Conservation (phyloP, 768 basidiomycete species). For the Coprinellus aureogranulatus region DNA sequence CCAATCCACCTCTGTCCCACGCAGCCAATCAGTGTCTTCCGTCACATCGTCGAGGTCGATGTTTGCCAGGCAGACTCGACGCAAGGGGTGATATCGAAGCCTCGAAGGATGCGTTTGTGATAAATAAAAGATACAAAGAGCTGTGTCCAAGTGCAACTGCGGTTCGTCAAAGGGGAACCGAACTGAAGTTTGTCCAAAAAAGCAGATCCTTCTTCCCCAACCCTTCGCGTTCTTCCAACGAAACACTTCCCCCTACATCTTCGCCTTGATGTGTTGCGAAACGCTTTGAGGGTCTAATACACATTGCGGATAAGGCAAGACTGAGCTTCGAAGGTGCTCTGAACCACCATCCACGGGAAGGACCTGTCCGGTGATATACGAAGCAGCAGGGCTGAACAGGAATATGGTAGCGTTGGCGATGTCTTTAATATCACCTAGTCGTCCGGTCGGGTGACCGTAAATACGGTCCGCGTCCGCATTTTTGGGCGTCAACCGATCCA, state of each 20-base stretch:
- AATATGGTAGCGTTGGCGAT: slow-evolving; percentile 72
- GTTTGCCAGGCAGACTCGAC: not conserved
- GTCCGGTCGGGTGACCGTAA: slow-evolving; percentile 37
- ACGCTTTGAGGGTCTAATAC: slow-evolving; percentile 61
- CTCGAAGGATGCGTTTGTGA: not conserved
- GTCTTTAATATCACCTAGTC: slow-evolving; percentile 58
- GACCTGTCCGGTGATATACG: slow-evolving; percentile 75
- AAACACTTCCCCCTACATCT: slow-evolving; percentile 29
- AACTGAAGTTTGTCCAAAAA: not conserved
- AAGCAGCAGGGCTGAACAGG: slow-evolving; percentile 78
- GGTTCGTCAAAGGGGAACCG: no score
- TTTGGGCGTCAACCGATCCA: slow-evolving; percentile 51
- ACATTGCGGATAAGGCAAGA: slow-evolving; percentile 60
- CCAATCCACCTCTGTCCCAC: not conserved
- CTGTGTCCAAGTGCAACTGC: no score
- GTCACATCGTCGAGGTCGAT: not conserved
- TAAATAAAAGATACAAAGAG: no score
- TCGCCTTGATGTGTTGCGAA: slow-evolving; percentile 50
- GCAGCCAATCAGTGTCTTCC: not conserved
- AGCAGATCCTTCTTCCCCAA: not conserved
- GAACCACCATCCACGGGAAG: slow-evolving; percentile 66
- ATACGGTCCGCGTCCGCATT: slow-evolving; percentile 16
- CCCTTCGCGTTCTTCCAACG: not conserved
- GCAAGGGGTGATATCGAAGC: not conserved
- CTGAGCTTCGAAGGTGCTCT: slow-evolving; percentile 48